These are phyloP conservation scores for Trametopsis cervina DNA, from an alignment of 768 basidiomycete species.

Conservation along the genomic window DNA sequence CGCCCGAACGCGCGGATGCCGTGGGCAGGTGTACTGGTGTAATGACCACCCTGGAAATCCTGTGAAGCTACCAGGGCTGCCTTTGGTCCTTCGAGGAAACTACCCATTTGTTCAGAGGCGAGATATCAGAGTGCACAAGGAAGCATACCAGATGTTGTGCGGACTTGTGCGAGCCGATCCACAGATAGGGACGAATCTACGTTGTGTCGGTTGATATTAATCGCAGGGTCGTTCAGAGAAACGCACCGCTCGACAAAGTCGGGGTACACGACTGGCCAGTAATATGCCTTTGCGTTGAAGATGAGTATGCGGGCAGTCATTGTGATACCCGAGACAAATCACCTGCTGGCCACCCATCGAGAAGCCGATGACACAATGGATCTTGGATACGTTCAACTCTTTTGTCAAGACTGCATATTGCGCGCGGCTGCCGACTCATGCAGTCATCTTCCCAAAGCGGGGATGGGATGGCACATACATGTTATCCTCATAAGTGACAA, in stretches of 20 bases:
- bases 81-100: slow-evolving; percentile 55
- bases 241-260: slow-evolving; percentile 36
- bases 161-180: slow-evolving; percentile 49
- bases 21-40: slow-evolving; percentile 36
- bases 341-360: slow-evolving; percentile 56
- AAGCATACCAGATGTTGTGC: slow-evolving; percentile 46
- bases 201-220: too few species aligned
- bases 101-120: too few species aligned
- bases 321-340: background rate
- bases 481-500: slow-evolving; percentile 48
- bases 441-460: background rate
- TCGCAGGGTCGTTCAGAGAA: background rate
- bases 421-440: slow-evolving; percentile 43
- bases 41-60: slow-evolving; percentile 50
- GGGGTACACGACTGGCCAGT: slow-evolving; percentile 51
- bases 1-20: slow-evolving; percentile 52
- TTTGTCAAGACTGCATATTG: slow-evolving; percentile 48
- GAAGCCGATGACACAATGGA: slow-evolving; percentile 44
- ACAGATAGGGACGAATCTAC: slow-evolving; percentile 45
- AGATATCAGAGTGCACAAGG: too few species aligned
- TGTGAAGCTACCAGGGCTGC: slow-evolving; percentile 45
- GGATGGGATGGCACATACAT: slow-evolving; percentile 28
- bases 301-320: slow-evolving; percentile 1
- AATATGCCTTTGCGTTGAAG: slow-evolving; percentile 35
- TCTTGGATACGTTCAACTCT: slow-evolving; percentile 35